Evolutionary conservation across 148 eudicot genomes (phyloP).

Genomic region (Mesembryanthemum crystallinum): DNA sequence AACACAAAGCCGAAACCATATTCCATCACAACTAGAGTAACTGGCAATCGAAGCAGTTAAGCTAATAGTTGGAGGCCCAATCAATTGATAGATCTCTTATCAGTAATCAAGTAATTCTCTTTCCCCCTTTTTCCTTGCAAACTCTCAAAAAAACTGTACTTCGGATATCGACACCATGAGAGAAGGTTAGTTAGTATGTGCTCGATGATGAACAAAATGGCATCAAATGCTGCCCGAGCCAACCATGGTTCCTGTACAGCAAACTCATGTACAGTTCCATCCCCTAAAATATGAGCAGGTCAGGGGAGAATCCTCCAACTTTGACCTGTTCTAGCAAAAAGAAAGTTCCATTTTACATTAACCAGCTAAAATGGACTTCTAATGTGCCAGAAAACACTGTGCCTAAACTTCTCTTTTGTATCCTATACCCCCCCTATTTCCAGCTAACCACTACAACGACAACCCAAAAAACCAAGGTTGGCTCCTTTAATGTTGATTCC

Average conservation of each 20-base stretch:
- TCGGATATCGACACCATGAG: background rate
- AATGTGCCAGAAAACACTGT: too few relatives aligned
- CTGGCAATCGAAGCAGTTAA: too few relatives aligned
- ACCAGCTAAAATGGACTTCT: constrained; percentile 11
- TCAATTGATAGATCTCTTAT: too few relatives aligned
- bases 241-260: constrained; percentile 11
- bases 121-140: too few relatives aligned
- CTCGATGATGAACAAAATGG: background rate
- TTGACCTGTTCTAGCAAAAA: constrained; percentile 1
- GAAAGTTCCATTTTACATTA: background rate
- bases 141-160: too few relatives aligned
- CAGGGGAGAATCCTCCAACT: constrained; percentile 2
- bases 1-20: too few relatives aligned
- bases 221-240: constrained; percentile 11
- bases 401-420: constrained; percentile 22
- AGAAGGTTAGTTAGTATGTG: background rate
- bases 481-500: background rate
- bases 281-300: constrained; percentile 16
- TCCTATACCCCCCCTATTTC: constrained; percentile 25
- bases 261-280: constrained; percentile 25
- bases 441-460: background rate
- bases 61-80: too few relatives aligned
- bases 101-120: too few relatives aligned
- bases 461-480: constrained; percentile 11
- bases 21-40: too few relatives aligned